Percentiles rank a stretch among this genome's conserved stretches.
Conservation (phyloP, 257 asterid species). For the Solanum dulcamara region DNA sequence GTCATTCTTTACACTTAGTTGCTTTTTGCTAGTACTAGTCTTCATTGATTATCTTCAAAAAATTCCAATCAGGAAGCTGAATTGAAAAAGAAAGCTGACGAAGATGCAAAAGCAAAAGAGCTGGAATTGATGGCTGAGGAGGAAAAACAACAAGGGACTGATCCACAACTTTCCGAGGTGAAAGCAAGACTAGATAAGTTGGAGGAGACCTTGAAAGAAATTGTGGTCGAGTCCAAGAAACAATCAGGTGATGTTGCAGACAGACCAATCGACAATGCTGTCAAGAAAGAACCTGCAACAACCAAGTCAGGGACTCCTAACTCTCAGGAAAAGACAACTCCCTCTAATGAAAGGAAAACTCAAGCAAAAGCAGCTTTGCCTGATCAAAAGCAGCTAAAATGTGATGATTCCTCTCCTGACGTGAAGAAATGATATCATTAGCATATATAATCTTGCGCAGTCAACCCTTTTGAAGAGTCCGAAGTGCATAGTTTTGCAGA, state of each 20-base stretch:
- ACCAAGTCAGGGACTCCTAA: conserved; percentile 4
- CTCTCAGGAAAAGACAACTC: conserved; percentile 2
- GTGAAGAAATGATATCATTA: neutral
- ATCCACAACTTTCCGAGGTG: conserved; percentile 59
- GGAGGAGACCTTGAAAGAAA: conserved; percentile 58
- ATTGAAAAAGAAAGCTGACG: conserved; percentile 72
- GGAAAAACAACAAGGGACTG: conserved; percentile 36
- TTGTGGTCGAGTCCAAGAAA: conserved; percentile 38
- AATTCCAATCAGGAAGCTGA: conserved; percentile 45
- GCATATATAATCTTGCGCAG: neutral
- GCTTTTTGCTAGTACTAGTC: neutral
- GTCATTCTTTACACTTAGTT: neutral
- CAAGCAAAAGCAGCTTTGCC: neutral
- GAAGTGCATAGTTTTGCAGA: neutral
- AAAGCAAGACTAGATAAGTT: conserved; percentile 69
- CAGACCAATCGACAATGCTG: neutral
- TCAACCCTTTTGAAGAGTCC: neutral
- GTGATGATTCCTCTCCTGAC: neutral
- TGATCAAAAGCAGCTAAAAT: neutral
- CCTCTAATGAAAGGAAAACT: conserved; percentile 9
- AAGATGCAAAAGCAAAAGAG: conserved; percentile 79
- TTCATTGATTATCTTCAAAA: neutral
- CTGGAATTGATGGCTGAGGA: conserved; percentile 58
- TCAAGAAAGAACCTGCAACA: conserved; percentile 10
- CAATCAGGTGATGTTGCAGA: conserved; percentile 11